Percentiles rank a stretch among this genome's conserved stretches.
Conservation (phyloP, 2,329 filamentous ascomycete genomes). For the Aureobasidium namibiae region DNA sequence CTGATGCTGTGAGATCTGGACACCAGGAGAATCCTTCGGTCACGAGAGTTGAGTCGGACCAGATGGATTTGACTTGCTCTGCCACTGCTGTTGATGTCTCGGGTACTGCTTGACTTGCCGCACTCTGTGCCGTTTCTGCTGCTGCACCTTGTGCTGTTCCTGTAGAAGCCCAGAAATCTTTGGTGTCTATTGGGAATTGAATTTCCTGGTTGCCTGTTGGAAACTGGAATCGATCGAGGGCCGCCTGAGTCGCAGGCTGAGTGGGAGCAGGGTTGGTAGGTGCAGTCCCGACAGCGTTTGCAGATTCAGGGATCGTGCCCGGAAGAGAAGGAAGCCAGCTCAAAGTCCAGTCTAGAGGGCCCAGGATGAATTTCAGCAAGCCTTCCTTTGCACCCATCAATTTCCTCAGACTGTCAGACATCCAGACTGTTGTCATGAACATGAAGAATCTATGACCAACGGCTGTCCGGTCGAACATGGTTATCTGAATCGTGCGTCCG, state of each 20-base stretch:
- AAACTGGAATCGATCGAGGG: too few relatives aligned
- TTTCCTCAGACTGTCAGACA: not conserved
- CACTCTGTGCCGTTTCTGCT: not conserved
- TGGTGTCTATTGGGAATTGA: too few relatives aligned
- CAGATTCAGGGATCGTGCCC: too few relatives aligned
- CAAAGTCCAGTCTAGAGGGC: constrained; percentile 4
- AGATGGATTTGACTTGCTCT: constrained; percentile 9
- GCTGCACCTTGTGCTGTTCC: not conserved
- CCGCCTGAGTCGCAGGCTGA: too few relatives aligned
- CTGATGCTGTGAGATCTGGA: constrained; percentile 45
- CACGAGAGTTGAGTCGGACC: constrained; percentile 43
- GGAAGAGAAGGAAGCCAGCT: not conserved
- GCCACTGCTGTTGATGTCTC: not conserved
- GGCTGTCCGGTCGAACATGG: not conserved
- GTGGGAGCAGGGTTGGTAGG: not conserved
- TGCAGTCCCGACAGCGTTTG: not conserved
- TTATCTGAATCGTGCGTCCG: not conserved
- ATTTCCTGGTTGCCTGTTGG: too few relatives aligned
- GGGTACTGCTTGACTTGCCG: not conserved
- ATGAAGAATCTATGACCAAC: not conserved
- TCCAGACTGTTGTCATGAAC: not conserved
- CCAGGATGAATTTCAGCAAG: constrained; percentile 4
- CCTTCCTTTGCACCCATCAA: constrained; percentile 1
- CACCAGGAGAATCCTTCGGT: constrained; percentile 56
- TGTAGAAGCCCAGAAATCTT: too few relatives aligned